Percentiles rank a stretch among this genome's conserved stretches.
These are phyloP conservation scores for Serendipita sp. DNA, from an alignment of 768 basidiomycete genomes.

Conservation along the genomic window DNA sequence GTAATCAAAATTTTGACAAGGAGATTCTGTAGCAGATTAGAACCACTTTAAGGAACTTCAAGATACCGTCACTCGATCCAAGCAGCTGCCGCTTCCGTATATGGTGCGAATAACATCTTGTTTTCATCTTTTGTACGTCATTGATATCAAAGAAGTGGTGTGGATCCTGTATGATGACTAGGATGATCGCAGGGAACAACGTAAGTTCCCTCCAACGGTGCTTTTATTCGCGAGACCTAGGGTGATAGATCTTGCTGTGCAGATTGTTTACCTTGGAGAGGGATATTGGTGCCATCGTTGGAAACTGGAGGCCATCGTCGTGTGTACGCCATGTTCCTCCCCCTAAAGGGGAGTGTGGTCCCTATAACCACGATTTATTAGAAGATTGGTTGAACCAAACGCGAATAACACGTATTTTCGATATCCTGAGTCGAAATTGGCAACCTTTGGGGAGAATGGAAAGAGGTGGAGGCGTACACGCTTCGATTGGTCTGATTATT, in stretches of 20 bases:
- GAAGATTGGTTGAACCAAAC: conserved; percentile 1
- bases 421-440: conserved; percentile 9
- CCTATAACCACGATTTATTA: conserved; percentile 3
- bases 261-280: not conserved
- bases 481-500: not conserved
- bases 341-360: not conserved
- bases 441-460: conserved; percentile 5
- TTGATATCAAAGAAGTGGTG: too few relatives aligned
- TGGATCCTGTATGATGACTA: not conserved
- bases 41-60: not conserved
- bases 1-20: too few relatives aligned
- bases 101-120: conserved; percentile 7
- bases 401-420: not conserved
- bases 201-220: not conserved
- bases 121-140: too few relatives aligned
- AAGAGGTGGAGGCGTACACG: conserved; percentile 9
- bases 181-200: conserved; percentile 12
- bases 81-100: conserved; percentile 3
- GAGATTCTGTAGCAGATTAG: too few relatives aligned
- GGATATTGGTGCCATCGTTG: not conserved
- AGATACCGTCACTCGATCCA: conserved; percentile 6
- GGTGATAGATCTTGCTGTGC: not conserved
- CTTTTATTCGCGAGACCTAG: too few relatives aligned
- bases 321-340: too few relatives aligned
- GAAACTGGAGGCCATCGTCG: not conserved